Evolutionary conservation across 805 yeast species (phyloP).

Genomic region (Cyberlindnera lachancei): DNA sequence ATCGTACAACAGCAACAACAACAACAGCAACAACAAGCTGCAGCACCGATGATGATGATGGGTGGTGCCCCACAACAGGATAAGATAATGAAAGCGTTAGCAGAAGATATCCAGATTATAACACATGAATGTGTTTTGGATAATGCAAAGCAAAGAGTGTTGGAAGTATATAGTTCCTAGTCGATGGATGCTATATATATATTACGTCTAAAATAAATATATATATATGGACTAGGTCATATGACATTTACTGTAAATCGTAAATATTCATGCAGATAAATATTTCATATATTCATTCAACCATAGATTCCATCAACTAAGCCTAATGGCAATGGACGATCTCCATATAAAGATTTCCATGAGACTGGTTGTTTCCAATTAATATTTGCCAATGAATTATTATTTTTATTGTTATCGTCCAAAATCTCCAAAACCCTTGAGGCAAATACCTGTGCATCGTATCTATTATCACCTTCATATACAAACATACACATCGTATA

Average conservation of each 20-base stretch:
- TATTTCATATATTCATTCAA: constrained; percentile 16
- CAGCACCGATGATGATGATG: constrained; percentile 28
- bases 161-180: constrained; percentile 7
- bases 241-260: no score
- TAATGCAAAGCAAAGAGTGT: constrained; percentile 55
- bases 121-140: constrained; percentile 49
- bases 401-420: no score
- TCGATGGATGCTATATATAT: background rate
- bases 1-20: constrained; percentile 34
- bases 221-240: no score
- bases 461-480: constrained; percentile 85
- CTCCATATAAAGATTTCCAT: constrained; percentile 85
- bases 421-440: constrained; percentile 25
- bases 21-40: constrained; percentile 22
- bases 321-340: constrained; percentile 54
- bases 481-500: constrained; percentile 52
- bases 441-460: constrained; percentile 57
- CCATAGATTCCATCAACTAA: constrained; percentile 74
- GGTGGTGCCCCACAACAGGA: constrained; percentile 45
- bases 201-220: no score
- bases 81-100: constrained; percentile 57
- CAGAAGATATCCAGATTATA: constrained; percentile 65
- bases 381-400: constrained; percentile 10
- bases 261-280: background rate
- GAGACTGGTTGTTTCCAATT: constrained; percentile 56